Evolutionary conservation across 805 yeast genomes (phyloP).

Genomic region (Candida morakotiae): DNA sequence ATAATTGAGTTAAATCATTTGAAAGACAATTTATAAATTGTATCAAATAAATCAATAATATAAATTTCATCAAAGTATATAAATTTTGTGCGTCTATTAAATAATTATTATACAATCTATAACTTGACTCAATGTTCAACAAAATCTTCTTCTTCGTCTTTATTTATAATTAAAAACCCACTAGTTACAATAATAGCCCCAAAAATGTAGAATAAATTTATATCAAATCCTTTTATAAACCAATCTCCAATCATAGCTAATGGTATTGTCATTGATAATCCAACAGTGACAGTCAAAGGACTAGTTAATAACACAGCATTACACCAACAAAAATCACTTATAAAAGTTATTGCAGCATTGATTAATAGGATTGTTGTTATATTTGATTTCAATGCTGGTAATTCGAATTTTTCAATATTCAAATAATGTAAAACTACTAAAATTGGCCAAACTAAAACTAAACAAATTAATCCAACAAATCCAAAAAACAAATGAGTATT

Average conservation of each 20-base stretch:
- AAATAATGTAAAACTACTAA: slow-evolving; percentile 58
- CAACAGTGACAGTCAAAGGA: slow-evolving; percentile 94
- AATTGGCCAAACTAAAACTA: slow-evolving; percentile 78
- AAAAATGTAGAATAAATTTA: slow-evolving; percentile 59
- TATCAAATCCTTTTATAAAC: slow-evolving; percentile 58
- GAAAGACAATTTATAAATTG: slow-evolving; percentile 2
- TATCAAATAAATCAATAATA: not conserved
- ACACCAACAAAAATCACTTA: slow-evolving; percentile 95
- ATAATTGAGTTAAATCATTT: slow-evolving; percentile 6
- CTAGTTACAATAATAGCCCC: slow-evolving; percentile 80
- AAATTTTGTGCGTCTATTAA: not conserved
- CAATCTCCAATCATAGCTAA: slow-evolving; percentile 91
- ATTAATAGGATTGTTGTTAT: slow-evolving; percentile 51
- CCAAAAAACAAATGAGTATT: slow-evolving; percentile 91
- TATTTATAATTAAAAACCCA: slow-evolving; percentile 82
- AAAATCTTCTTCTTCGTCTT: slow-evolving; percentile 66
- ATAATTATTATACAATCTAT: not conserved
- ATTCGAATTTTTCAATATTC: slow-evolving; percentile 66
- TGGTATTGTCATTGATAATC: slow-evolving; percentile 89
- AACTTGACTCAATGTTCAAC: slow-evolving; percentile 10
- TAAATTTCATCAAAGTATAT: not conserved
- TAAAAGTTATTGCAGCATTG: slow-evolving; percentile 75
- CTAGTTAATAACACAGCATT: slow-evolving; percentile 89
- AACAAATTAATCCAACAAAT: slow-evolving; percentile 84
- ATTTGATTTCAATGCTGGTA: slow-evolving; percentile 50